A percentile compares a stretch with the other conserved stretches of the same genome.
phyloP scores from a whole-genome alignment of 371 early-diverging fungal species.

The Mortierella sp. region DNA sequence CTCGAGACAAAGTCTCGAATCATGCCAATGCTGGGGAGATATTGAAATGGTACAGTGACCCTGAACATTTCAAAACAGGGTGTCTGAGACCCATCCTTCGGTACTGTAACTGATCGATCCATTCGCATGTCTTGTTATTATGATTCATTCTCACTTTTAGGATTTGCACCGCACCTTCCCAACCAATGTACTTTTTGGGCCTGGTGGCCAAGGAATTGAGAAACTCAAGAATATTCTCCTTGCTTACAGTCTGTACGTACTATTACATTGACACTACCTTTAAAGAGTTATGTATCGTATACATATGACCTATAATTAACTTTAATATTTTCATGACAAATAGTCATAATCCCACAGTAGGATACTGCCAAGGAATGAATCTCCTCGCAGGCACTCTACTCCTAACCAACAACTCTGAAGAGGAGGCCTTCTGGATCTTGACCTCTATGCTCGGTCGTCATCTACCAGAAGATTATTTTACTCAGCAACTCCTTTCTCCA shows the following conservation, averaged over 20 bases:
- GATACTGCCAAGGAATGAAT: slow-evolving; percentile 61
- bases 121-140: background rate
- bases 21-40: slow-evolving; percentile 52
- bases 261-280: background rate
- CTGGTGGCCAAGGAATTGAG: slow-evolving; percentile 52
- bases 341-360: slow-evolving; percentile 57
- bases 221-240: slow-evolving; percentile 55
- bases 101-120: background rate
- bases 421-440: slow-evolving; percentile 59
- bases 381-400: slow-evolving; percentile 57
- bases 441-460: slow-evolving; percentile 48
- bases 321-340: background rate
- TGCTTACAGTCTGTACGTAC: slow-evolving; percentile 56
- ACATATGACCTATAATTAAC: background rate
- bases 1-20: slow-evolving; percentile 23
- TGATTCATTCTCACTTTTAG: slow-evolving; percentile 8
- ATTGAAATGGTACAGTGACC: slow-evolving; percentile 52
- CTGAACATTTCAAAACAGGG: background rate
- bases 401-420: slow-evolving; percentile 51
- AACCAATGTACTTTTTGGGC: slow-evolving; percentile 54
- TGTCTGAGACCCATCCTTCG: background rate
- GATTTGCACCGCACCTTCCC: slow-evolving; percentile 60
- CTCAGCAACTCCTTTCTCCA: slow-evolving; percentile 49
- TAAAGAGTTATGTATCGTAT: background rate
- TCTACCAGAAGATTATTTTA: slow-evolving; percentile 56